Evolutionary conservation across 495 filamentous ascomycete genomes (phyloP).

Genomic region (Penicillium robsamsonii): DNA sequence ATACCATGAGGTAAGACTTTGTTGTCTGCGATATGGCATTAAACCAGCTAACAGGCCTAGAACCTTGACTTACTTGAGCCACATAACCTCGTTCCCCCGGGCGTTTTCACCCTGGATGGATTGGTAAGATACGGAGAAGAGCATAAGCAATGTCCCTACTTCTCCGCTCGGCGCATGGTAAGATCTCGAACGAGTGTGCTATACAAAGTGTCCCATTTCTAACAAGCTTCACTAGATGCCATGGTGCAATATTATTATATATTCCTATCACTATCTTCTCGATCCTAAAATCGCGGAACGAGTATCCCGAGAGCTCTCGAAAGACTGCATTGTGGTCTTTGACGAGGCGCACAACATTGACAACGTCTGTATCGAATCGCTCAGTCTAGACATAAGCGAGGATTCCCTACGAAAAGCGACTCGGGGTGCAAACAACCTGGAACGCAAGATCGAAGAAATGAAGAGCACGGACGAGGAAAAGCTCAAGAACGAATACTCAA

Average conservation of each 20-base stretch:
- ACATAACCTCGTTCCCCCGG: conserved; percentile 87
- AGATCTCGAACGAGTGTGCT: conserved; percentile 15
- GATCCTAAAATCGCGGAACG: conserved; percentile 98
- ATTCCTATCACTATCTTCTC: conserved; percentile 97
- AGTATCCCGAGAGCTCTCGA: conserved; percentile 93
- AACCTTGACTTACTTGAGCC: conserved; percentile 94
- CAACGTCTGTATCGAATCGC: conserved; percentile 97
- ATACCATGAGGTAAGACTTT: conserved; percentile 76
- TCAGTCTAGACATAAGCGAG: conserved; percentile 94
- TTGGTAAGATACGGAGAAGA: conserved; percentile 85
- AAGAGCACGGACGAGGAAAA: conserved; percentile 87
- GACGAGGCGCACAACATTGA: conserved; percentile 99
- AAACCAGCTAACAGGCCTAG: conserved; percentile 40
- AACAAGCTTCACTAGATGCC: conserved; percentile 64
- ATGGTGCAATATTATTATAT: conserved; percentile 98
- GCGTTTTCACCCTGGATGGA: conserved; percentile 94
- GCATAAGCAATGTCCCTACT: conserved; percentile 97
- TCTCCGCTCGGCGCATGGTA: conserved; percentile 92
- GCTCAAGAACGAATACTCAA: conserved; percentile 90
- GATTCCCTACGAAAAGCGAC: conserved; percentile 88
- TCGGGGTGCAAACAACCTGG: conserved; percentile 83
- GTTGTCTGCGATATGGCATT: neutral
- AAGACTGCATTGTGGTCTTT: conserved; percentile 98
- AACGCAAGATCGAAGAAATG: conserved; percentile 88
- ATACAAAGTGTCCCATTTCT: conserved; percentile 5